These are phyloP conservation scores for Fragosphaeria purpurea DNA, from an alignment of 2,329 filamentous ascomycete species.

Conservation along the genomic window DNA sequence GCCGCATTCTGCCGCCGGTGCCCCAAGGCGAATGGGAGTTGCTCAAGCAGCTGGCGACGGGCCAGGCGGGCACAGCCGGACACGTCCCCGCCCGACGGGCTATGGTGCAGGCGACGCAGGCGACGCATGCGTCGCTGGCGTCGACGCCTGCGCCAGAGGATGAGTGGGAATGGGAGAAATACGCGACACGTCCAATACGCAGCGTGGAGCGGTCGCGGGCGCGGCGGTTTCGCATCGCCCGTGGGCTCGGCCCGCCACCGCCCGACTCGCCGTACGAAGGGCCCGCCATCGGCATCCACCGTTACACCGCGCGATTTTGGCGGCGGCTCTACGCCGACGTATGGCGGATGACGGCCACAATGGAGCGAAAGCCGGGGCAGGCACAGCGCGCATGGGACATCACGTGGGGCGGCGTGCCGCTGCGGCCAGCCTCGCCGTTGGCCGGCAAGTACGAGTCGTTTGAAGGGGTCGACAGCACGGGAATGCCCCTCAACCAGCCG, in stretches of 20 bases:
- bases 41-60: slow-evolving; percentile 36
- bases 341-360: slow-evolving; percentile 35
- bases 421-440: slow-evolving; percentile 20
- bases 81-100: slow-evolving; percentile 26
- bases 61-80: slow-evolving; percentile 28
- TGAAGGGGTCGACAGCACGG: slow-evolving; percentile 28
- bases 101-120: slow-evolving; percentile 14
- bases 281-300: slow-evolving; percentile 22
- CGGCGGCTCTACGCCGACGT: slow-evolving; percentile 36
- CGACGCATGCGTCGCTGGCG: background rate
- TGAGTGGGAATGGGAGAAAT: slow-evolving; percentile 33
- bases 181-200: slow-evolving; percentile 29
- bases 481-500: slow-evolving; percentile 7
- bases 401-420: slow-evolving; percentile 34
- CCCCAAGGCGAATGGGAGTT: slow-evolving; percentile 44
- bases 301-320: slow-evolving; percentile 31
- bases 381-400: slow-evolving; percentile 21
- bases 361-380: slow-evolving; percentile 22
- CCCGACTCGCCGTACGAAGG: slow-evolving; percentile 19
- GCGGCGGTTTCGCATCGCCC: slow-evolving; percentile 19
- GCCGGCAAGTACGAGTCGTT: slow-evolving; percentile 36
- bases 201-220: slow-evolving; percentile 27
- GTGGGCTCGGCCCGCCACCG: background rate
- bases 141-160: background rate
- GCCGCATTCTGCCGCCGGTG: slow-evolving; percentile 45